Evolutionary conservation across 2,329 filamentous ascomycete species (phyloP).

Genomic region (Xylariomycetidae sp.): DNA sequence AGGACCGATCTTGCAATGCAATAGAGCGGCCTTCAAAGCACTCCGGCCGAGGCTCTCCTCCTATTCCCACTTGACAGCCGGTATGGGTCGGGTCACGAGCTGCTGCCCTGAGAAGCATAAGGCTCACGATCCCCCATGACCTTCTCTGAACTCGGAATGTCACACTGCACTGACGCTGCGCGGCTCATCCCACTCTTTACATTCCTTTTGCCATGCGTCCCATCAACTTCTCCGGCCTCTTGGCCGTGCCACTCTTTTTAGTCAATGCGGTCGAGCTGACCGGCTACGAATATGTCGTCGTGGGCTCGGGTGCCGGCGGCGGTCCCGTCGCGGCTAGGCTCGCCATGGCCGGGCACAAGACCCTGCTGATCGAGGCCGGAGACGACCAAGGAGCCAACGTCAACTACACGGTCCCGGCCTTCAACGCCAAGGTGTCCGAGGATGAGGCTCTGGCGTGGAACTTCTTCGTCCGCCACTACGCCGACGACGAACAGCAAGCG

Average conservation of each 20-base stretch:
- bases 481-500: slow-evolving; percentile 43
- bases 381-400: slow-evolving; percentile 46
- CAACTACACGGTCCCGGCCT: slow-evolving; percentile 49
- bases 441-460: slow-evolving; percentile 55
- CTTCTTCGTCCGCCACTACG: slow-evolving; percentile 58
- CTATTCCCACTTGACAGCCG: too few relatives aligned
- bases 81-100: too few relatives aligned
- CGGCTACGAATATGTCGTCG: slow-evolving; percentile 56
- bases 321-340: slow-evolving; percentile 54
- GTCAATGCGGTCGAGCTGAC: slow-evolving; percentile 12
- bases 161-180: neutral
- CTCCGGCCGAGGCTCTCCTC: too few relatives aligned
- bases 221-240: slow-evolving; percentile 9
- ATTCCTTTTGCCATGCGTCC: neutral
- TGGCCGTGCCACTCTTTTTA: slow-evolving; percentile 14
- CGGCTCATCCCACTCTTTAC: neutral
- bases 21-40: too few relatives aligned
- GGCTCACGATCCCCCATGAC: too few relatives aligned
- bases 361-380: slow-evolving; percentile 55
- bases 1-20: too few relatives aligned
- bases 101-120: too few relatives aligned
- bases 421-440: slow-evolving; percentile 47
- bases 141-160: neutral
- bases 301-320: slow-evolving; percentile 57
- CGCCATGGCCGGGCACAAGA: slow-evolving; percentile 53